A percentile compares a stretch with the other conserved stretches of the same genome.
Conservation (phyloP, 2,329 filamentous ascomycete genomes). For the Diaporthe australafricana region DNA sequence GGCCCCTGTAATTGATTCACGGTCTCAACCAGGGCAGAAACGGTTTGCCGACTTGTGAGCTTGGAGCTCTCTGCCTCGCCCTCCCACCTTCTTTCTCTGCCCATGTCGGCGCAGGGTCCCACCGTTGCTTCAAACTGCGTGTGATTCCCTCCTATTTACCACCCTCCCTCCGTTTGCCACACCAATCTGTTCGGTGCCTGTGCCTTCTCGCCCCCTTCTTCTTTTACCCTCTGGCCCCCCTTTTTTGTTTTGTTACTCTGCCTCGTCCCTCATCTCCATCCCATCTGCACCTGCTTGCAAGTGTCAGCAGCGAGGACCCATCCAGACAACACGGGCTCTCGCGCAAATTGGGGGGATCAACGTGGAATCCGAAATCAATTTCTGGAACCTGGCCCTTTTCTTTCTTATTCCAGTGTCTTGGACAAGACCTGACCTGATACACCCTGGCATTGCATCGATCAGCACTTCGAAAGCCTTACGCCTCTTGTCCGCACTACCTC, state of each 20-base stretch:
- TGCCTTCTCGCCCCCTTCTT: slow-evolving; percentile 20
- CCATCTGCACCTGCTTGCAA: slow-evolving; percentile 34
- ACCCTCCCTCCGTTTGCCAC: slow-evolving; percentile 34
- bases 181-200: slow-evolving; percentile 5
- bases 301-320: slow-evolving; percentile 28
- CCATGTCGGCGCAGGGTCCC: slow-evolving; percentile 1
- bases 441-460: slow-evolving; percentile 2
- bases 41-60: slow-evolving; percentile 15
- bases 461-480: neutral
- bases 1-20: slow-evolving; percentile 25
- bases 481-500: neutral
- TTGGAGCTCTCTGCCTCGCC: neutral
- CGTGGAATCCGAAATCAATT: slow-evolving; percentile 33
- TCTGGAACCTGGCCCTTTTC: slow-evolving; percentile 27
- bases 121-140: slow-evolving; percentile 6
- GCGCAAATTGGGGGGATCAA: slow-evolving; percentile 32
- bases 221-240: slow-evolving; percentile 18
- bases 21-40: slow-evolving; percentile 8
- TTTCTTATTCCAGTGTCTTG: slow-evolving; percentile 27
- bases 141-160: slow-evolving; percentile 36
- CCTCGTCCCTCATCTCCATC: slow-evolving; percentile 20
- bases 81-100: neutral
- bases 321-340: slow-evolving; percentile 19
- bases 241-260: slow-evolving; percentile 10
- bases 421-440: slow-evolving; percentile 11